Evolutionary conservation across 768 basidiomycete species (phyloP), one percentile per base, ranked within the genome.

Genomic region (Mycena venus): DNA sequence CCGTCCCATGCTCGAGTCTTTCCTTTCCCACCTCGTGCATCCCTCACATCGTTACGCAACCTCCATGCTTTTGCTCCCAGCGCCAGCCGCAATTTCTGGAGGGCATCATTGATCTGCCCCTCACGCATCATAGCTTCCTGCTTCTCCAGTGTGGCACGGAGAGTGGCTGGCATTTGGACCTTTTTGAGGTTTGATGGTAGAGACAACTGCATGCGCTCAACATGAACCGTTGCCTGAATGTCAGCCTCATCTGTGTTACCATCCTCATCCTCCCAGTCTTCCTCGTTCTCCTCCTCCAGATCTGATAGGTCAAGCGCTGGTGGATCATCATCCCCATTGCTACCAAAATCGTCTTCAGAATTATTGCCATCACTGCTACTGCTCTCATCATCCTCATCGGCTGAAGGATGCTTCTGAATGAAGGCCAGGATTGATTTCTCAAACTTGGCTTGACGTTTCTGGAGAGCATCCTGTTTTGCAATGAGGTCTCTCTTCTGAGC

Each of bases 21-120:
- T 12, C 19, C 51, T 19, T 68, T 68, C 14, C 67, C 67, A 44
- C 67, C 67, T 1, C 38, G 8, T 2, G 67, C 67, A 59, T 68
- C 31, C 12, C 55, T 27, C 25, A 68, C 67, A 68, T 21, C 11
- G n/a, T 66, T 66, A 1, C 64, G 64, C 25, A 66, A 14, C 51
- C 19, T 55, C 64, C 64, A 66, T 0, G 64, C 64, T 15, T 66
- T 66, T 15, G 8, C 64, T 19, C 64, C 64, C 5, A 66, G 32
- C 1, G 64, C 64, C 6, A 66, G 9, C 9, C 53, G 49, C 6
- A 66, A 34, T 23, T 40, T 38, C 10, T 17, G 51, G 8, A 66
- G 51, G 12, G 65, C 21, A 11, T 66, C 36, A n/a, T 66, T 66
- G 21, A 55, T 66, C 23, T 66, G 65, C 0, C 53, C 53, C 10